Evolutionary conservation across 257 asterid genomes (phyloP).

Genomic region (Ballota nigra): DNA sequence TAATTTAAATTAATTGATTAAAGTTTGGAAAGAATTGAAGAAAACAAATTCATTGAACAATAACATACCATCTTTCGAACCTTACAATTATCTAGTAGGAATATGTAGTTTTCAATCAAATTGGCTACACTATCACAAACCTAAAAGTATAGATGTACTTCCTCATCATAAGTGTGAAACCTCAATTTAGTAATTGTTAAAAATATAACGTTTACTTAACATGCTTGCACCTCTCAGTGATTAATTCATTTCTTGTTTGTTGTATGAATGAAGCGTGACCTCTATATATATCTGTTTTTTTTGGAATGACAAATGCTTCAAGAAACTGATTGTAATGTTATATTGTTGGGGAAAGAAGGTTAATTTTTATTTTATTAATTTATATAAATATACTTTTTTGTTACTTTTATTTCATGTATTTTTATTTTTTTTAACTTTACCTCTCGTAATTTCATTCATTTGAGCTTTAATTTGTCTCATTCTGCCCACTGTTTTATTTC

Average conservation of each 20-base stretch:
- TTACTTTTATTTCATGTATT: no score
- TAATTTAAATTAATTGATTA: no score
- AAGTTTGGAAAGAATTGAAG: not conserved
- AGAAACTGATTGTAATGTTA: not conserved
- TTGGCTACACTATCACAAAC: constrained; percentile 6
- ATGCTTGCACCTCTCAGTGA: constrained; percentile 22
- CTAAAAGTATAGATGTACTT: constrained; percentile 14
- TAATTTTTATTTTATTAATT: not conserved
- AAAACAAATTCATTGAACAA: not conserved
- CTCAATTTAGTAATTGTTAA: constrained; percentile 18
- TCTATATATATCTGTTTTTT: constrained; percentile 15
- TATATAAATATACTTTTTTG: no score
- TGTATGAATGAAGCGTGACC: constrained; percentile 18
- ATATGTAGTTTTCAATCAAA: constrained; percentile 24
- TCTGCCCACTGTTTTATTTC: no score
- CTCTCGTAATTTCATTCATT: no score
- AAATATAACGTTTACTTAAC: constrained; percentile 16
- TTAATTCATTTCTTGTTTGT: not conserved
- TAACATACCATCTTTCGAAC: not conserved
- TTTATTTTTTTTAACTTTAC: no score
- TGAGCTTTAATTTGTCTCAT: not conserved
- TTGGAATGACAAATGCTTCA: constrained; percentile 8
- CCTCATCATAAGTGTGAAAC: constrained; percentile 18
- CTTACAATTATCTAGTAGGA: constrained; percentile 22
- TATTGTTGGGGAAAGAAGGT: not conserved